Percentiles rank a stretch among this genome's conserved stretches.
These are phyloP conservation scores for Lentinula boryana DNA, from an alignment of 768 basidiomycete genomes.

Conservation along the genomic window DNA sequence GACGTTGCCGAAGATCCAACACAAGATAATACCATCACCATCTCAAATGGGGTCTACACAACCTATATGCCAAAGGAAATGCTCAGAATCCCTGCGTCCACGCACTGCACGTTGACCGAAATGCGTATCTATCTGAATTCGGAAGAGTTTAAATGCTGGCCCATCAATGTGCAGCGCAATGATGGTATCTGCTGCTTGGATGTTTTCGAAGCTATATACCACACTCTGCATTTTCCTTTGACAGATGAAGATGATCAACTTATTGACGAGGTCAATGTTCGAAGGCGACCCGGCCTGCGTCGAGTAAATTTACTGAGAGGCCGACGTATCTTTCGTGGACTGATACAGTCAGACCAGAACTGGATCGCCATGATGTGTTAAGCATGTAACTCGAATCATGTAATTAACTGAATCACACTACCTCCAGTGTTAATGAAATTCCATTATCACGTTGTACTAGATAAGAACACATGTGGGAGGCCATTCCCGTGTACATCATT, in stretches of 20 bases:
- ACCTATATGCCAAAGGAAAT: not conserved
- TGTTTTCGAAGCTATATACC: not conserved
- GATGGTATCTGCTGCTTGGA: not conserved
- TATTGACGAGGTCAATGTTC: not conserved
- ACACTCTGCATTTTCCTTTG: not conserved
- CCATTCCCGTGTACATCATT: no score
- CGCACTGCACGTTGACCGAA: not conserved
- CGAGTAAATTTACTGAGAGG: not conserved
- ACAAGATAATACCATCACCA: not conserved
- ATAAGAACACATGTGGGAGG: no score
- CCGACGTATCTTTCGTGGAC: not conserved
- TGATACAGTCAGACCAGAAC: not conserved
- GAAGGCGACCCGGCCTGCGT: not conserved
- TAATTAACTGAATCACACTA: no score
- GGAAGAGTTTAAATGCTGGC: not conserved
- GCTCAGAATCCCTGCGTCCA: not conserved
- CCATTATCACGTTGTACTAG: no score
- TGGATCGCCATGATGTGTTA: not conserved
- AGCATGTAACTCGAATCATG: not conserved
- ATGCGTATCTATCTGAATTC: not conserved
- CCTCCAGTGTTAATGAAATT: no score
- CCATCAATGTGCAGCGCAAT: not conserved
- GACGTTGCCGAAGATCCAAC: conserved; percentile 1
- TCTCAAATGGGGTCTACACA: not conserved
- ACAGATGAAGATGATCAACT: not conserved